Percentiles rank a stretch among this genome's conserved stretches.
phyloP scores from a whole-genome alignment of 1,139 yeast genomes.

The Blastobotrys ciferrii region DNA sequence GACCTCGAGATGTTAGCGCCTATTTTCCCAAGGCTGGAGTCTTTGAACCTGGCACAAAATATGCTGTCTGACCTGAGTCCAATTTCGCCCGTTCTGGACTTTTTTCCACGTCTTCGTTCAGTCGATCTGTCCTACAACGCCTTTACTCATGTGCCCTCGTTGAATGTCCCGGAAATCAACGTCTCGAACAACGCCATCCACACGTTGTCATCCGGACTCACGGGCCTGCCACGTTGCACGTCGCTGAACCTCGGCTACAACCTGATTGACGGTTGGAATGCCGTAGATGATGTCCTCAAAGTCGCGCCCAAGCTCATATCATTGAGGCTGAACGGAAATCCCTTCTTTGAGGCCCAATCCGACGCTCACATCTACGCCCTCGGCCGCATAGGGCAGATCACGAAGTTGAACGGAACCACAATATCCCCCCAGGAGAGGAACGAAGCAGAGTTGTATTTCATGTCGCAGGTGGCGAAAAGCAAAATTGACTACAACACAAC shows the following conservation, averaged over 20 bases:
- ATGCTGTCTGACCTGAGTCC: not conserved
- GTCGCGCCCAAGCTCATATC: conserved; percentile 43
- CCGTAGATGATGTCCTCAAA: conserved; percentile 44
- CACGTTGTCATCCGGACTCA: not conserved
- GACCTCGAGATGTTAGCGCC: conserved; percentile 36
- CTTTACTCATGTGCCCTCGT: conserved; percentile 39
- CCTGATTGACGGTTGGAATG: conserved; percentile 46
- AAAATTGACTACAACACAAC: conserved; percentile 33
- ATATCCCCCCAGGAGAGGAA: conserved; percentile 48
- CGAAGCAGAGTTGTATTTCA: conserved; percentile 68
- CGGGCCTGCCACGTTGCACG: not conserved
- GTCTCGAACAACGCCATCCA: conserved; percentile 30
- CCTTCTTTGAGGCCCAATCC: conserved; percentile 43
- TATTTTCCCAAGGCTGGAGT: conserved; percentile 46
- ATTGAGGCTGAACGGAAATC: conserved; percentile 53
- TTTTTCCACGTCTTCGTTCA: conserved; percentile 24
- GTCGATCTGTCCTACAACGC: conserved; percentile 50
- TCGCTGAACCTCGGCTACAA: conserved; percentile 52
- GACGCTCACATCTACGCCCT: conserved; percentile 45
- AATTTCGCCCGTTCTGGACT: not conserved
- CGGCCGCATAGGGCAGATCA: conserved; percentile 44
- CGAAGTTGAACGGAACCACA: conserved; percentile 55
- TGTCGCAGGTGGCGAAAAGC: conserved; percentile 48
- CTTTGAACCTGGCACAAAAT: conserved; percentile 52
- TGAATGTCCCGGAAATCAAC: conserved; percentile 21